These are phyloP conservation scores for Fusarium hostae DNA, from an alignment of 2,329 filamentous ascomycete species.

Conservation along the genomic window DNA sequence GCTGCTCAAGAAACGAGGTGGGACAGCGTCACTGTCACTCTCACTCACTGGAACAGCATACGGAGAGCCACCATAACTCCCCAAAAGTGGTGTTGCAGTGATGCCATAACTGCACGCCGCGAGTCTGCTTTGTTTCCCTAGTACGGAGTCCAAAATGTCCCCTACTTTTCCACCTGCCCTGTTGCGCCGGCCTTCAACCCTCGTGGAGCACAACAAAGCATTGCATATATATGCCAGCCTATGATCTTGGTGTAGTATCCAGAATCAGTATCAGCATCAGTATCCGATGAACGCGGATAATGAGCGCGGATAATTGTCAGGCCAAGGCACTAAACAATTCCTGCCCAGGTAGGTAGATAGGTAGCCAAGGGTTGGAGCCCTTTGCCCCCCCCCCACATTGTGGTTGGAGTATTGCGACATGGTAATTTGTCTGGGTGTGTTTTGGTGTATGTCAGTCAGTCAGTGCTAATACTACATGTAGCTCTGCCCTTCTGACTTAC, in stretches of 20 bases:
- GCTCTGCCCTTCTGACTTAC: background rate
- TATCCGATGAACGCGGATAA: slow-evolving; percentile 34
- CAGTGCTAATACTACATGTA: background rate
- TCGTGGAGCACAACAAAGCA: slow-evolving; percentile 26
- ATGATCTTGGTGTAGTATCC: slow-evolving; percentile 34
- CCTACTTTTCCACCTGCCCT: slow-evolving; percentile 33
- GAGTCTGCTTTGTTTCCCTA: slow-evolving; percentile 23
- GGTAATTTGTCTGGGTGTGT: background rate
- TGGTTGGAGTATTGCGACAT: slow-evolving; percentile 20
- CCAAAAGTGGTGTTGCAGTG: slow-evolving; percentile 42
- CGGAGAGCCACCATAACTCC: slow-evolving; percentile 20
- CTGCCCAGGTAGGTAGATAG: background rate
- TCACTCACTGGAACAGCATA: slow-evolving; percentile 21
- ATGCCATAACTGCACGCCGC: slow-evolving; percentile 42
- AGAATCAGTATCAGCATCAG: background rate
- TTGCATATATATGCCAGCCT: slow-evolving; percentile 29
- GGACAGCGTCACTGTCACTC: slow-evolving; percentile 37
- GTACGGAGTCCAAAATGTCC: slow-evolving; percentile 1
- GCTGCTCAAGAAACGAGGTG: slow-evolving; percentile 41
- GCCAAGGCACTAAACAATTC: slow-evolving; percentile 22
- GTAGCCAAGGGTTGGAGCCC: slow-evolving; percentile 19
- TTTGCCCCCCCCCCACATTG: slow-evolving; percentile 22
- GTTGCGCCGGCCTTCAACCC: slow-evolving; percentile 16
- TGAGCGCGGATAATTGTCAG: slow-evolving; percentile 25
- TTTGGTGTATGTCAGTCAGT: background rate